Evolutionary conservation across 2,329 filamentous ascomycete genomes (phyloP), one percentile per base, ranked within the genome.

Genomic region (Amphichorda felina): DNA sequence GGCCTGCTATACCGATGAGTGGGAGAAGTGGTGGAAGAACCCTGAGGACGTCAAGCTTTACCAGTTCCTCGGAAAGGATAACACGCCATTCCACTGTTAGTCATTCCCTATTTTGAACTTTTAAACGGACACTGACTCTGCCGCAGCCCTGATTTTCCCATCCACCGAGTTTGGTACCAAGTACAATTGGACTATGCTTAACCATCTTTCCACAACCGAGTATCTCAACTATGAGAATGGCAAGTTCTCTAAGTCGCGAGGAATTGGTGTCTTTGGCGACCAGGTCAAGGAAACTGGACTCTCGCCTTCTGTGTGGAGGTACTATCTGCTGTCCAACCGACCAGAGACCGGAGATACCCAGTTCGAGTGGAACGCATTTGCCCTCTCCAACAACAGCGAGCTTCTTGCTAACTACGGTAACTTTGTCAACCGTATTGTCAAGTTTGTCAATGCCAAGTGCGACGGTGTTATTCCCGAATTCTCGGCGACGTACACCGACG

Each of bases 1-100:
- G 2, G 85, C 84, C 43, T 87, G 77, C 48, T 94, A 94, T 57
- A 94, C 87, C 5, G 67, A 74, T 37, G 70, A 93, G 42, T 95
- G 88, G 88, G 79, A 94, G 63, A 72, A 84, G 51, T 95, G 88
- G 88, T 95, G 88, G 88, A 79, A 82, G 52, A 82, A 93, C 55
- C 85, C 86, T 0, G 80, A 94, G 30, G 70, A 94, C 24, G 87
- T 95, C 33, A 74, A 81, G 51, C 72, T 95, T 10, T 94, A 91
- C 58, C 88, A 95, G 62, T 93, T 95, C 68, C 84, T 94, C 75
- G 88, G 88, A 61, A 95, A 94, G 51, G 58, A 65, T 48, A 60
- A 60, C 22, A 55, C 85, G 13, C 77, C 77, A 19, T 60, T 60
- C 46, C 87, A 94, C 63, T 83, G 13, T n/a, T 7, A 29, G 15